Base-by-base conservation (phyloP, 108 stramenopile species). In the Cafeteria roenbergensis region DNA sequence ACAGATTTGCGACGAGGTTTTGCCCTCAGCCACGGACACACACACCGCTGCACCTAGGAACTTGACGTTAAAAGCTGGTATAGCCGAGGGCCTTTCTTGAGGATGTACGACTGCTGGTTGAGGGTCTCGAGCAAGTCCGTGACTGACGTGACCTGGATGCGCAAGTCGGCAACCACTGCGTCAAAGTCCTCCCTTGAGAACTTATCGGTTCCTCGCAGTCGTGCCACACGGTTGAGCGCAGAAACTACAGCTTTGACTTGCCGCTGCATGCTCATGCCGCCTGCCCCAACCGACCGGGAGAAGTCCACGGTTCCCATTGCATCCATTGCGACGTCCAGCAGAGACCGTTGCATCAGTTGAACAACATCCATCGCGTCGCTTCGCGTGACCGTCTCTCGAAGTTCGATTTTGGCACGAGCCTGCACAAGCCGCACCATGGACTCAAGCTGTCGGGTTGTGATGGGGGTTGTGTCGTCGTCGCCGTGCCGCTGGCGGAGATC, bases 361-460 rank as follows among this genome's bases (percentile, higher is more conserved):
- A 99, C 87, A 28, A 99, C 95, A 75, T 99, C 94, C 72, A 88
- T 65, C n/a, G 94, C 96, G 67, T 98, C 94, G 70, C 89, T 88
- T 29, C 75, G 78, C 12, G 92, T 81, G 21, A 94, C 93, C 59
- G 79, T 80, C 17, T 89, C 88, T 29, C 94, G 73, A 32, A 95
- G 79, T 56, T 93, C 92, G 29, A 92, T 84, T 61, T 92, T 92
- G 14, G 97, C 97, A 0, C 97, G 78, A 24, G 94, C 97, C 75
- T 97, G 91, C 12, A 88, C 82, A 0, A 90, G 73, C 22, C 88
- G 87, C 51, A 98, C 90, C 56, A 98, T 69, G 20, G 87, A 87
- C 78, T 98, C 94, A 50, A 98, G 79, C 70, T 98, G 97, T 12
- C 97, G 84, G 26, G 90, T 91, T 12, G 94, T 95, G 52, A 98